phyloP scores from a whole-genome alignment of 106 monocot genomes.

The Gastrodia elata region DNA sequence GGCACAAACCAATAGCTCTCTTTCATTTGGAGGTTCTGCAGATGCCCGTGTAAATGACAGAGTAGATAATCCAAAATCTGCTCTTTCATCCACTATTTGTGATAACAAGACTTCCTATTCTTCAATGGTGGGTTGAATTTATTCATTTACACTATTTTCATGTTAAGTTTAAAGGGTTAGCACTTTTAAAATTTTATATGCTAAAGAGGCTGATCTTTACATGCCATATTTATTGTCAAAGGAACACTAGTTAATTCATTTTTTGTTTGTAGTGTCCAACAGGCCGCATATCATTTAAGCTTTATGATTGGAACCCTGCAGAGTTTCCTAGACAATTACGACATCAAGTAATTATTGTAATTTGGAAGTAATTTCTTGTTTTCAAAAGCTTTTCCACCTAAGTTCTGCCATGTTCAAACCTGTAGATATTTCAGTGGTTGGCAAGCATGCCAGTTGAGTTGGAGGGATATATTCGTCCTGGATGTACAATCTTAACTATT shows the following conservation, averaged over 20 bases:
- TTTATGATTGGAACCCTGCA: conserved; percentile 99
- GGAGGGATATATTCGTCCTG: conserved; percentile 94
- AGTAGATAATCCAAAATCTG: conserved; percentile 39
- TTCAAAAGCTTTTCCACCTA: conserved; percentile 5
- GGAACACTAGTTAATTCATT: conserved; percentile 13
- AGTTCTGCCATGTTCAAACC: conserved; percentile 1
- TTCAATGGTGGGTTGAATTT: conserved; percentile 42
- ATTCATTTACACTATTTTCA: not conserved
- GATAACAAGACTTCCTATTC: conserved; percentile 71
- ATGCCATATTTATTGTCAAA: conserved; percentile 1
- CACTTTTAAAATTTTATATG: not conserved
- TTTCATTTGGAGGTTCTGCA: conserved; percentile 40
- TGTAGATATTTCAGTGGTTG: conserved; percentile 62
- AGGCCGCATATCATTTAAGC: conserved; percentile 94
- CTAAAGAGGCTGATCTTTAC: not conserved
- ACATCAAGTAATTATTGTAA: conserved; percentile 55
- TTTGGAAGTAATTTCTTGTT: conserved; percentile 14
- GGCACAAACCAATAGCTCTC: conserved; percentile 27
- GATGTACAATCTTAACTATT: conserved; percentile 84
- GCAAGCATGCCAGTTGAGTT: conserved; percentile 61
- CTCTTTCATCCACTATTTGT: conserved; percentile 40
- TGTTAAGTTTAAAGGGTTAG: not conserved
- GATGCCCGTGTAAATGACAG: conserved; percentile 40
- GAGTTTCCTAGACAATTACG: conserved; percentile 88
- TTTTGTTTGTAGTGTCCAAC: conserved; percentile 81